These are phyloP conservation scores for Hymenoscyphus fraxineus DNA, from an alignment of 2,329 filamentous ascomycete genomes.

Conservation along the genomic window DNA sequence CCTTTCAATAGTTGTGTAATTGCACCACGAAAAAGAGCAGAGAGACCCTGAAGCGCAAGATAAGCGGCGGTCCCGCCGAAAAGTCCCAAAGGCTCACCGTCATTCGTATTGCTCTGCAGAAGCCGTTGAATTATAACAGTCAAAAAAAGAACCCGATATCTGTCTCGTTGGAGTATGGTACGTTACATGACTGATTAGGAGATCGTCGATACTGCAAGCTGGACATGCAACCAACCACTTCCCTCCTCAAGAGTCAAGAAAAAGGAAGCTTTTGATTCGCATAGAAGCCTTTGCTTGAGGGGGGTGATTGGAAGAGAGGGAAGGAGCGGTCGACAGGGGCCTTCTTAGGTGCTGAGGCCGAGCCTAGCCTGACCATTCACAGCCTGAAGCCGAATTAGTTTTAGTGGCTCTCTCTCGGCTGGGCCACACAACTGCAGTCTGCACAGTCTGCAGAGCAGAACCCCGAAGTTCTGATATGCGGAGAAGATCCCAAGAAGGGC, in stretches of 20 bases:
- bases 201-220: not conserved
- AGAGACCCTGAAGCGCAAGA: no score
- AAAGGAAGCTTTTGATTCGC: not conserved
- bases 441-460: not conserved
- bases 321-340: not conserved
- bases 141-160: not conserved
- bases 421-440: not conserved
- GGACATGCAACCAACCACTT: not conserved
- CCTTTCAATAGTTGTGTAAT: no score
- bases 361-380: not conserved
- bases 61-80: no score
- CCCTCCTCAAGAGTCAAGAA: no score
- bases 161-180: not conserved
- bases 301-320: not conserved
- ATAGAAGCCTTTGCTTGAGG: not conserved
- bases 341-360: not conserved
- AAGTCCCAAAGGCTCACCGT: not conserved
- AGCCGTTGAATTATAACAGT: not conserved
- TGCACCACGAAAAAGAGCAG: no score
- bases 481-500: not conserved
- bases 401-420: not conserved
- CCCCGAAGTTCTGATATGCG: not conserved
- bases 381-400: not conserved
- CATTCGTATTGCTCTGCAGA: not conserved
- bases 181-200: conserved; percentile 1